A percentile compares a stretch with the other conserved stretches of the same genome.
Evolutionary conservation across 2,329 filamentous ascomycete species (phyloP).

Genomic region (Neophaeococcomyces aloes): DNA sequence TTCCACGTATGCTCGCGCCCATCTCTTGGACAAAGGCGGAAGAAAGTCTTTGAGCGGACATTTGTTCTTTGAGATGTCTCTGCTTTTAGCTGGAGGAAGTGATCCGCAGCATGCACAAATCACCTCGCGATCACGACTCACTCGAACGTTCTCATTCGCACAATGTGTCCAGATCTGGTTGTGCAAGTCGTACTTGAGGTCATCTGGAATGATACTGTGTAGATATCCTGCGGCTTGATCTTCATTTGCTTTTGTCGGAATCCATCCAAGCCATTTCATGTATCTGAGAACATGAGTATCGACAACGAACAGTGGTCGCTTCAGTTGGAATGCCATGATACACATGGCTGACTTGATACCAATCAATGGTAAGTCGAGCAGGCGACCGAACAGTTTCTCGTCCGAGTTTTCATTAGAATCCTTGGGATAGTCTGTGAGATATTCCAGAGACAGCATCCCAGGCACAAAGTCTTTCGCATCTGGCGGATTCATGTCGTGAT

Average conservation of each 20-base stretch:
- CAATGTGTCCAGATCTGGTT: slow-evolving; percentile 42
- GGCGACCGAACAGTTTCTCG: slow-evolving; percentile 5
- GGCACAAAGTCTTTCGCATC: slow-evolving; percentile 17
- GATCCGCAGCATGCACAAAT: slow-evolving; percentile 3
- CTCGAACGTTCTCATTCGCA: slow-evolving; percentile 5
- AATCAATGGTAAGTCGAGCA: slow-evolving; percentile 40
- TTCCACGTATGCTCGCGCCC: neutral
- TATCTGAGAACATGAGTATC: slow-evolving; percentile 57
- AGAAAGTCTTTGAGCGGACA: neutral
- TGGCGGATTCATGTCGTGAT: slow-evolving; percentile 10
- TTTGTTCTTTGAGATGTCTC: neutral
- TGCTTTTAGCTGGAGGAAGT: neutral
- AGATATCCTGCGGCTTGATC: slow-evolving; percentile 35
- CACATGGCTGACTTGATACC: slow-evolving; percentile 55
- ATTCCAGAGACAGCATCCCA: slow-evolving; percentile 20
- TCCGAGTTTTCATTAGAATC: slow-evolving; percentile 2
- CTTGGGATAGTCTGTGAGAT: slow-evolving; percentile 12
- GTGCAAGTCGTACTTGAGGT: slow-evolving; percentile 54
- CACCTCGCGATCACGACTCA: neutral
- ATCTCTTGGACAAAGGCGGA: slow-evolving; percentile 2
- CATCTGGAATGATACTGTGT: slow-evolving; percentile 49
- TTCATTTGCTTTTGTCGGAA: slow-evolving; percentile 34
- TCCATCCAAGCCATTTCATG: slow-evolving; percentile 52
- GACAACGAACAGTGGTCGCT: slow-evolving; percentile 52
- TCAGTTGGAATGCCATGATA: slow-evolving; percentile 53